A percentile compares a stretch with the other conserved stretches of the same genome.
These are phyloP conservation scores for Aspergillus sergii DNA, from an alignment of 2,329 filamentous ascomycete species.

Conservation along the genomic window DNA sequence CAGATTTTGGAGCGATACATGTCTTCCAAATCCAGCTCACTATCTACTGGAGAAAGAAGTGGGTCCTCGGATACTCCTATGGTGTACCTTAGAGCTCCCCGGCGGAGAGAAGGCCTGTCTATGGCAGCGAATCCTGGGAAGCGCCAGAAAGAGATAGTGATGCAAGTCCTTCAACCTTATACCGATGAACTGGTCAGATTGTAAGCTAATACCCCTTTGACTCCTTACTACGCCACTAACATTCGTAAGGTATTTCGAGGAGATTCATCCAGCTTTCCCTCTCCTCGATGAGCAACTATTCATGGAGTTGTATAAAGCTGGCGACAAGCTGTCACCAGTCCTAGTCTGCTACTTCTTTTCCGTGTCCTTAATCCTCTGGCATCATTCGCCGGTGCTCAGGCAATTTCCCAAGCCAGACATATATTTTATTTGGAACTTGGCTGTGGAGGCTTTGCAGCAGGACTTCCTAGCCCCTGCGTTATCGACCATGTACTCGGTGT, in stretches of 20 bases:
- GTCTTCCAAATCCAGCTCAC: constrained; percentile 14
- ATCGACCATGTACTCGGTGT: constrained; percentile 53
- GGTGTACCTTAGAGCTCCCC: constrained; percentile 11
- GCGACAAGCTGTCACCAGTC: constrained; percentile 51
- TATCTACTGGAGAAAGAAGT: not conserved
- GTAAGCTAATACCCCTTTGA: constrained; percentile 21
- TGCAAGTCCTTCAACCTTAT: constrained; percentile 44
- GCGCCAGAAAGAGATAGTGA: constrained; percentile 47
- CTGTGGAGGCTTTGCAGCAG: constrained; percentile 56
- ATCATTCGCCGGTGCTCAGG: constrained; percentile 18
- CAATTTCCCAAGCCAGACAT: constrained; percentile 45
- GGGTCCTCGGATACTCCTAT: constrained; percentile 4
- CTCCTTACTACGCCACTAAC: not conserved
- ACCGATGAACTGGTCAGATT: constrained; percentile 45
- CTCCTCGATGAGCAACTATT: constrained; percentile 54
- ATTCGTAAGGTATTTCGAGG: constrained; percentile 47
- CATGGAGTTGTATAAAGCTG: constrained; percentile 39
- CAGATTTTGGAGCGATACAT: constrained; percentile 17
- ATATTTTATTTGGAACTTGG: constrained; percentile 59
- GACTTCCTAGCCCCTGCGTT: constrained; percentile 55
- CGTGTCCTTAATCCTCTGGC: constrained; percentile 54
- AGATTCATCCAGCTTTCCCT: constrained; percentile 55
- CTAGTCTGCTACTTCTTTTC: constrained; percentile 55
- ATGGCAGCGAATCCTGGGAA: constrained; percentile 18
- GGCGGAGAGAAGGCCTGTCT: constrained; percentile 14